Evolutionary conservation across 1,284 basidiomycete species (phyloP).

Genomic region (Ceratobasidium sp.): DNA sequence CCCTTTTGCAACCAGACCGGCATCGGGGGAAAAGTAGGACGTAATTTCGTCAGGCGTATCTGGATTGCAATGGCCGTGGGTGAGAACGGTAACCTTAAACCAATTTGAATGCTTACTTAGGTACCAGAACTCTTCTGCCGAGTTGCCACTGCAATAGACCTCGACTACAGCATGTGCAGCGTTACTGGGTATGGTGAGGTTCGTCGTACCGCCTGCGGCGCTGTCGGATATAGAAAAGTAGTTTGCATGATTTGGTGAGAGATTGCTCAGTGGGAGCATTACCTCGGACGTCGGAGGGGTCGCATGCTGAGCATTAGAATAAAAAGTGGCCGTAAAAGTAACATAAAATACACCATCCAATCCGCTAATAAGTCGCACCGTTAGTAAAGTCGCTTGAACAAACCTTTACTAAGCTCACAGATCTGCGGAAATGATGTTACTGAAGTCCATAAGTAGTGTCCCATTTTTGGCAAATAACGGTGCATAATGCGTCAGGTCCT

Average conservation of each 20-base stretch:
- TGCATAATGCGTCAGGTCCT: slow-evolving; percentile 41
- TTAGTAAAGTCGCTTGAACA: not conserved
- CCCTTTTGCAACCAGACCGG: slow-evolving; percentile 36
- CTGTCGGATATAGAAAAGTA: slow-evolving; percentile 45
- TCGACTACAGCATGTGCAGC: slow-evolving; percentile 39
- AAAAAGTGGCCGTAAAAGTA: slow-evolving; percentile 39
- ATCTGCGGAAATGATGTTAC: slow-evolving; percentile 34
- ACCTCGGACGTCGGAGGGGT: slow-evolving; percentile 29
- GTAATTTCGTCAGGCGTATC: slow-evolving; percentile 36
- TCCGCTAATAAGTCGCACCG: slow-evolving; percentile 17
- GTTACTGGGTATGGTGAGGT: slow-evolving; percentile 28
- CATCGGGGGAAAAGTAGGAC: slow-evolving; percentile 34
- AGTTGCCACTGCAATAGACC: slow-evolving; percentile 40
- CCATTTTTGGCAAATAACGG: slow-evolving; percentile 39
- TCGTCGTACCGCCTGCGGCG: slow-evolving; percentile 17
- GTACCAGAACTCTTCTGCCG: slow-evolving; percentile 44
- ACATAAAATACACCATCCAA: slow-evolving; percentile 37
- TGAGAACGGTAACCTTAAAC: not conserved
- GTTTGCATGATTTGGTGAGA: slow-evolving; percentile 48
- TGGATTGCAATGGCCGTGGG: not conserved
- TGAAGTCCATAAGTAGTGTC: slow-evolving; percentile 37
- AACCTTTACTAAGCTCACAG: slow-evolving; percentile 7
- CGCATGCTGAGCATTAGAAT: slow-evolving; percentile 6
- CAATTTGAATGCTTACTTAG: slow-evolving; percentile 14
- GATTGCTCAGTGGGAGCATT: slow-evolving; percentile 38